These are phyloP conservation scores for Chimonanthus salicifolius DNA, from an alignment of 164 flowering plant genomes.

Conservation along the genomic window DNA sequence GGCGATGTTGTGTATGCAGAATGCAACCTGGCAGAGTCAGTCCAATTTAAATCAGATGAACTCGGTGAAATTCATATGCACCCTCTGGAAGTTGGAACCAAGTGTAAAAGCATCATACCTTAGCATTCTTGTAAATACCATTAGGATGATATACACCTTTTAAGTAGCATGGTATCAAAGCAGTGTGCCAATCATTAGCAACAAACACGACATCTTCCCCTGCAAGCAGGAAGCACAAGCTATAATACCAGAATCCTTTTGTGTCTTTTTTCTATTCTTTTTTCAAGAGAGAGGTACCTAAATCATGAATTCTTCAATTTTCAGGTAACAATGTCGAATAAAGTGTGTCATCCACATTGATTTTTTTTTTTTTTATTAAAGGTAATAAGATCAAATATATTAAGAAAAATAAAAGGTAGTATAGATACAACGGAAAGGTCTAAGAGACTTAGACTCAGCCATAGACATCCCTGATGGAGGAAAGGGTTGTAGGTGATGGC, in stretches of 20 bases:
- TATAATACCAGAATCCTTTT: background rate
- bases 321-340: too few relatives aligned
- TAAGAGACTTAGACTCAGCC: too few relatives aligned
- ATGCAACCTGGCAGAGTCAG: slow-evolving; percentile 48
- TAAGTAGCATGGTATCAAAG: slow-evolving; percentile 75
- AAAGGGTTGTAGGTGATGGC: too few relatives aligned
- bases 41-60: background rate
- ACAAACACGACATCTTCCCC: slow-evolving; percentile 57
- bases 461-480: too few relatives aligned
- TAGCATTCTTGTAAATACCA: slow-evolving; percentile 61
- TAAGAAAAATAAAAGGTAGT: too few relatives aligned
- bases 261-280: too few relatives aligned
- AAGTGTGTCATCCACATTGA: too few relatives aligned
- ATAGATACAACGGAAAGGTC: too few relatives aligned
- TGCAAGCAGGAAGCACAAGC: background rate
- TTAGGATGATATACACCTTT: slow-evolving; percentile 49
- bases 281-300: too few relatives aligned
- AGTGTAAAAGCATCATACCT: slow-evolving; percentile 29
- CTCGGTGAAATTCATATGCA: background rate
- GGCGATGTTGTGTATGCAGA: slow-evolving; percentile 87
- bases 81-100: background rate
- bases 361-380: too few relatives aligned
- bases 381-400: too few relatives aligned
- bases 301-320: too few relatives aligned
- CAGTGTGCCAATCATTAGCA: slow-evolving; percentile 84